Evolutionary conservation across 2,329 filamentous ascomycete species (phyloP).

Genomic region (Neocucurbitaria cava): DNA sequence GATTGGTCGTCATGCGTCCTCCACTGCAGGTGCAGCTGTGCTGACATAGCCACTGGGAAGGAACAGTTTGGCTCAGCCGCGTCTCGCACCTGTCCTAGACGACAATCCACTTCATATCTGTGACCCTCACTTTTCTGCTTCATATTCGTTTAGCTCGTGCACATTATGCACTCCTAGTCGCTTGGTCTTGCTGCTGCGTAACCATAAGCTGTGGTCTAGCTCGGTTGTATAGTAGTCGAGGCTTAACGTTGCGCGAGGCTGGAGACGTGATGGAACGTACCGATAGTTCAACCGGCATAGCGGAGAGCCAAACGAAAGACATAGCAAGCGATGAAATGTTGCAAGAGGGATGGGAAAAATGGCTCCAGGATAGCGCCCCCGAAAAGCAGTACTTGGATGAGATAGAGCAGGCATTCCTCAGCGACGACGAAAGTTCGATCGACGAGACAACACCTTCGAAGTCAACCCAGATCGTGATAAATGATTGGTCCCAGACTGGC

Average conservation of each 20-base stretch:
- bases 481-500: constrained; percentile 26
- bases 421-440: neutral
- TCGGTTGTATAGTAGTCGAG: neutral
- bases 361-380: no score
- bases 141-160: neutral
- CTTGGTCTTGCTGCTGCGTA: neutral
- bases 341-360: no score
- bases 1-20: constrained; percentile 7
- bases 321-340: no score
- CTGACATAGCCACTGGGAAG: constrained; percentile 4
- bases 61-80: constrained; percentile 5
- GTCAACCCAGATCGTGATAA: constrained; percentile 2
- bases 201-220: neutral
- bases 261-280: neutral
- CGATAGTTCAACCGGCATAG: no score
- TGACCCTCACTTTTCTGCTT: neutral
- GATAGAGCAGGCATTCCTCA: neutral
- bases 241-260: neutral
- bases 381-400: neutral
- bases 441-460: neutral
- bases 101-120: neutral
- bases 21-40: constrained; percentile 2
- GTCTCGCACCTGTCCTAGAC: neutral
- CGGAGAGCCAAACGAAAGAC: no score
- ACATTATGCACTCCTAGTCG: neutral